Evolutionary conservation across 345 rosid species (phyloP), one percentile per base, ranked within the genome.

Genomic region (Eucalyptus cloeziana): DNA sequence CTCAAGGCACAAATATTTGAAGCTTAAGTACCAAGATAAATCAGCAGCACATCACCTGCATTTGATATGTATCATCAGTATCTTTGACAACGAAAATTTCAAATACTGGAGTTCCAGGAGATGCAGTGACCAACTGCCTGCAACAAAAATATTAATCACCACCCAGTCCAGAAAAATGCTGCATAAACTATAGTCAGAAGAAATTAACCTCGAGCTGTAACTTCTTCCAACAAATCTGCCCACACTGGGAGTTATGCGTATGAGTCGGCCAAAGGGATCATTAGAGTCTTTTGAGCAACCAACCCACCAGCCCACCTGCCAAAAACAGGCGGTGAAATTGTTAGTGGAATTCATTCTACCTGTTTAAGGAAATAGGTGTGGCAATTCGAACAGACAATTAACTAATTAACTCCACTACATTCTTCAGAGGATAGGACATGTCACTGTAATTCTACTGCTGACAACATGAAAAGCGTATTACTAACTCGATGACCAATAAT

Each of bases 301-400:
- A 90, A 96, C 98, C 99, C 99, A 97, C 99, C 99, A 97, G 67
- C 99, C 99, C 80, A 97, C 95, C 99, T 97, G 95, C 87, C 49
- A 89, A 87, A 27, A 44, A 86, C 83, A 71, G 83, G 45, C 6
- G 3, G 45, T 21, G 85, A 91, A 37, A 37, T 37, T 71, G 83
- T 71, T 88, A 89, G 85, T 89, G 87, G 85, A 89, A 43, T 89
- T 86, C 83, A 71, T 37, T 37, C 83, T 19, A 19, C 83, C 83
- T 19, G 25, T 71, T 71, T 71, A 19, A 71, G 83, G 45, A 71
- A 37, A 71, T 37, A 37, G 45, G 25, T 37, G 43, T 19, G 45
- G 81, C 81, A 10, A 71, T 37, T 37, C 12, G 2, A 71, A 37
- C 83, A 71, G 45, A 37, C 45, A 71, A 71, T 5, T 9, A 3